Base-by-base conservation (phyloP, 176 grass and related monocot species). In the Panicum miliaceum region DNA sequence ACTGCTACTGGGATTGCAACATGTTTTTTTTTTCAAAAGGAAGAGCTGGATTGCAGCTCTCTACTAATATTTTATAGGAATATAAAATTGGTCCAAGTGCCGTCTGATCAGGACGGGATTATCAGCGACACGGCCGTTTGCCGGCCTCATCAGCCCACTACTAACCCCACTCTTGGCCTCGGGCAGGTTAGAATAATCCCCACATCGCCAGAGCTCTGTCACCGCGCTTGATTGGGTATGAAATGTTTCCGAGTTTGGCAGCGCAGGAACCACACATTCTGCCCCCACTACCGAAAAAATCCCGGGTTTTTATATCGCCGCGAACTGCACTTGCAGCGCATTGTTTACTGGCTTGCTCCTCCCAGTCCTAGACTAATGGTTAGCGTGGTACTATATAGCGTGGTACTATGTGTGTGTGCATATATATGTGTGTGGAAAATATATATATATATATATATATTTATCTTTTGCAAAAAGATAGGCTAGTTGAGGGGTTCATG, bases 151-250 rank as follows among this genome's bases (percentile, higher is more conserved):
- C 45, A 35, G 52, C 74, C 50, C n/a, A n/a, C n/a, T 60, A 50
- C 61, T 59, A 50, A 87, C 32, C 26, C 48, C 40, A 48, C 38
- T 18, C 56, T 43, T 61, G 69, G 2, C n/a, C 69, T 26, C 23
- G 20, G 18, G 53, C 25, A 43, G 45, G 13, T 89, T 81, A 76
- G 60, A 85, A 54, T 85, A 89, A 70, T 68, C 64, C 77, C 23
- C 16, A 14, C 82, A 85, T 89, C 82, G 68, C 40, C 16, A 73
- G 41, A 78, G 45, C 42, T 41, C 22, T 16, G 4, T 45, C 67
- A 45, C 40, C 22, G 5, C 22, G 12, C 1, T 47, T 73, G 69
- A 51, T 42, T 75, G 48, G 51, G 51, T 25, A 73, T 50, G 56
- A 62, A 61, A 60, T 13, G 76, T 84, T 74, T 58, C 87, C 81